These are phyloP conservation scores for Termitomyces sp. DNA, from an alignment of 768 basidiomycete species.

Conservation along the genomic window DNA sequence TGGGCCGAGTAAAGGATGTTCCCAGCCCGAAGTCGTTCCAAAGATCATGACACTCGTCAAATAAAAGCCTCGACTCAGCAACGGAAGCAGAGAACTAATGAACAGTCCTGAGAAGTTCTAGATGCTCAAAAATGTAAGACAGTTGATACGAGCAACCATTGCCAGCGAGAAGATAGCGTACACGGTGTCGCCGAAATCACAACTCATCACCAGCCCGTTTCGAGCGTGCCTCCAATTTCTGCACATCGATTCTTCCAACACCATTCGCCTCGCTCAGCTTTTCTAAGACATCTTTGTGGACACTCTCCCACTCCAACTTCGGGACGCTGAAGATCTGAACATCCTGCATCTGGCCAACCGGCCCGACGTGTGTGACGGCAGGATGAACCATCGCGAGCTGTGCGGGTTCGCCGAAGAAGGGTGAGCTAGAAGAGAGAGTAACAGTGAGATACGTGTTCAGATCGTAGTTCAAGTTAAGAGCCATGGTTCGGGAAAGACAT, in stretches of 20 bases:
- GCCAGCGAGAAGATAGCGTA: not conserved
- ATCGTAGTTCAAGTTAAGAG: slow-evolving; percentile 20
- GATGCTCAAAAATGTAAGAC: not conserved
- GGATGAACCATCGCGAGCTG: slow-evolving; percentile 21
- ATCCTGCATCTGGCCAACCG: slow-evolving; percentile 26
- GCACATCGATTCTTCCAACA: slow-evolving; percentile 25
- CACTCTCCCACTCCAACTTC: slow-evolving; percentile 22
- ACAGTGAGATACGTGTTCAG: slow-evolving; percentile 24
- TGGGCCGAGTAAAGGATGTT: too few species aligned
- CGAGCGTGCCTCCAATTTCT: slow-evolving; percentile 19
- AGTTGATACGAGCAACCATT: not conserved
- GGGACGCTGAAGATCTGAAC: slow-evolving; percentile 28
- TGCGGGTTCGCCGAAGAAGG: slow-evolving; percentile 18
- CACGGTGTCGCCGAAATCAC: slow-evolving; percentile 10
- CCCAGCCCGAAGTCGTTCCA: not conserved
- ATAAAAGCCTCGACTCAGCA: not conserved
- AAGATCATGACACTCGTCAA: not conserved
- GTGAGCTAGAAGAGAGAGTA: slow-evolving; percentile 18
- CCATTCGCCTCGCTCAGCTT: slow-evolving; percentile 17
- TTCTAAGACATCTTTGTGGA: slow-evolving; percentile 19
- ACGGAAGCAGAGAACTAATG: not conserved
- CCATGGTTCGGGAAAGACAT: slow-evolving; percentile 10
- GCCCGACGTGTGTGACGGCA: slow-evolving; percentile 24
- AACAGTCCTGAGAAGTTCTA: not conserved
- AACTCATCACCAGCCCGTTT: slow-evolving; percentile 25